phyloP scores from a whole-genome alignment of 2,329 filamentous ascomycete species.

The Phyllachora maydis region DNA sequence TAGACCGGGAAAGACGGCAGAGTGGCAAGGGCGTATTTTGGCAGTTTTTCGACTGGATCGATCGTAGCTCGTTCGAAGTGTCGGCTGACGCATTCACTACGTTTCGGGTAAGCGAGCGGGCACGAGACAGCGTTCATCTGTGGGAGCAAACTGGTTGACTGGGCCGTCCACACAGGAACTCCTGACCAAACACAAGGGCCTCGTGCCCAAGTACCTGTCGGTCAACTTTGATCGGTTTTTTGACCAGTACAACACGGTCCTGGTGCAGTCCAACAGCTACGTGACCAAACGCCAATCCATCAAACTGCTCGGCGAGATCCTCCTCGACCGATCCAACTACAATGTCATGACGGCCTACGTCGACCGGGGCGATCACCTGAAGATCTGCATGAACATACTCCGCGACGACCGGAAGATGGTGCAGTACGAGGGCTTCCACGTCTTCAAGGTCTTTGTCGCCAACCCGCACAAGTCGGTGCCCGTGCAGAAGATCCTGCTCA shows the following conservation, averaged over 20 bases:
- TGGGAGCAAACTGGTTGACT: no score
- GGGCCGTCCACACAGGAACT: constrained; percentile 42
- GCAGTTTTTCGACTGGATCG: constrained; percentile 95
- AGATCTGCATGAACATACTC: constrained; percentile 94
- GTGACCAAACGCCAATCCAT: constrained; percentile 97
- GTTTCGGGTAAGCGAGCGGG: constrained; percentile 77
- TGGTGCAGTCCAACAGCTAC: constrained; percentile 86
- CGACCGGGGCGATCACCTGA: constrained; percentile 83
- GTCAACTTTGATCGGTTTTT: constrained; percentile 93
- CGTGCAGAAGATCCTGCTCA: constrained; percentile 86
- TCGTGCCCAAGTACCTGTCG: constrained; percentile 72
- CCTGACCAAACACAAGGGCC: constrained; percentile 77
- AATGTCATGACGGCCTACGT: constrained; percentile 97
- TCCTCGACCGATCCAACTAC: constrained; percentile 91
- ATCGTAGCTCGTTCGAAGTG: constrained; percentile 89
- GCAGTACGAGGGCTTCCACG: constrained; percentile 96
- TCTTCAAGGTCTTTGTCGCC: constrained; percentile 98
- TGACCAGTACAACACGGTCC: constrained; percentile 63
- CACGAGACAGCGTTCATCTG: no score
- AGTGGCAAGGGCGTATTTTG: constrained; percentile 79
- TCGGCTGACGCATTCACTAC: constrained; percentile 95
- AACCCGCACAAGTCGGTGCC: constrained; percentile 97
- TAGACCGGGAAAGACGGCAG: constrained; percentile 57
- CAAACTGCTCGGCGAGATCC: constrained; percentile 85
- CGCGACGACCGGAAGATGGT: constrained; percentile 97